phyloP scores from a whole-genome alignment of 1,284 basidiomycete species.

The Ustilago xerochloae region DNA sequence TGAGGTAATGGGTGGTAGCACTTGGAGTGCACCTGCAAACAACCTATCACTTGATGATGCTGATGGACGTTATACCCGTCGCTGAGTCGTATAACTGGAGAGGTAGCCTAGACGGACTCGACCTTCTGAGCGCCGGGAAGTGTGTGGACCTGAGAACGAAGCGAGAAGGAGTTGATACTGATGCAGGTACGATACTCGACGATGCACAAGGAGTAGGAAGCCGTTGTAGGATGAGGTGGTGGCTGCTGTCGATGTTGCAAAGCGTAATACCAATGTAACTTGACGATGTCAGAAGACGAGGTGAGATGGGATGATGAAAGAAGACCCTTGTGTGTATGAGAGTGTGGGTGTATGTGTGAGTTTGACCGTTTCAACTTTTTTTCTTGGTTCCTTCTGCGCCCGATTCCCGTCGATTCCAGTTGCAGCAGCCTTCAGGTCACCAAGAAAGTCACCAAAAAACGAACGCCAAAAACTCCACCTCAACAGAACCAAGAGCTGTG shows the following conservation, averaged over 20 bases:
- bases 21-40: background rate
- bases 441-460: background rate
- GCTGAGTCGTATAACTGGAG: no score
- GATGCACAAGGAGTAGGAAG: background rate
- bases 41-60: no score
- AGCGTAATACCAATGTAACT: background rate
- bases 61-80: no score
- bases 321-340: background rate
- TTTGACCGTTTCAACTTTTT: constrained; percentile 1
- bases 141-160: background rate
- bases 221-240: no score
- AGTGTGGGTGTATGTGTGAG: background rate
- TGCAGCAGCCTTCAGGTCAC: background rate
- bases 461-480: background rate
- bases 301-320: background rate
- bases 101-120: background rate
- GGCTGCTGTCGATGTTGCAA: no score
- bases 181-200: background rate
- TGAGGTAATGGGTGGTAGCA: background rate
- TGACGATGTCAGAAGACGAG: background rate
- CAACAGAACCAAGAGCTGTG: no score
- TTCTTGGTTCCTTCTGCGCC: background rate
- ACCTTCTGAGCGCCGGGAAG: constrained; percentile 2
- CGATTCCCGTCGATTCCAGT: background rate
- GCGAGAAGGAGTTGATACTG: background rate